A percentile compares a stretch with the other conserved stretches of the same genome.
Conservation (phyloP, 1,284 basidiomycete species). For the Cutaneotrichosporon spelunceum region DNA sequence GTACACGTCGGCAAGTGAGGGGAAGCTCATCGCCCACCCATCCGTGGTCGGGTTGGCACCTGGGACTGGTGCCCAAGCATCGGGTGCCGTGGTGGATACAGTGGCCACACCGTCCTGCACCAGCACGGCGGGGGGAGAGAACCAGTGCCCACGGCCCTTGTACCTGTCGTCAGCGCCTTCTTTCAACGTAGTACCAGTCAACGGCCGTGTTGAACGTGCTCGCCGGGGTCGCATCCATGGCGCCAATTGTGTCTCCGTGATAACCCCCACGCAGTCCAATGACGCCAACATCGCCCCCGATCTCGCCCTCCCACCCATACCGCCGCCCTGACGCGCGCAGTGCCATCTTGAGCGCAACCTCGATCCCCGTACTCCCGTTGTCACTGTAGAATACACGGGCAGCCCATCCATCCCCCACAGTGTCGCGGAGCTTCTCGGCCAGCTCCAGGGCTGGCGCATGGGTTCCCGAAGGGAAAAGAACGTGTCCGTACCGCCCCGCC, state of each 20-base stretch:
- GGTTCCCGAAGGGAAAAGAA: conserved; percentile 87
- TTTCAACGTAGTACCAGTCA: conserved; percentile 63
- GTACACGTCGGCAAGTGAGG: conserved; percentile 66
- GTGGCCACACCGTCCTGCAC: conserved; percentile 63
- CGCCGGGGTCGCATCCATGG: conserved; percentile 88
- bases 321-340: conserved; percentile 66
- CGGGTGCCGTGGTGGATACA: conserved; percentile 57
- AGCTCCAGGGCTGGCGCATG: conserved; percentile 73
- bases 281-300: conserved; percentile 62
- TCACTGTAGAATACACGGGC: conserved; percentile 88
- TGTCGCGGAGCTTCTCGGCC: conserved; percentile 43
- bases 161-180: conserved; percentile 53
- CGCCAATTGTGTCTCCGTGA: conserved; percentile 96
- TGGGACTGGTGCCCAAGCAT: conserved; percentile 39
- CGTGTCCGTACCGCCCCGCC: conserved; percentile 91
- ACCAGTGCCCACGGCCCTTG: conserved; percentile 85
- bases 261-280: conserved; percentile 90
- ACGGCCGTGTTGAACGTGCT: conserved; percentile 79
- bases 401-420: conserved; percentile 76
- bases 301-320: conserved; percentile 49
- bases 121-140: conserved; percentile 77
- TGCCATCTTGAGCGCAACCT: conserved; percentile 96
- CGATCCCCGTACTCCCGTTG: conserved; percentile 93
- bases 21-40: conserved; percentile 46
- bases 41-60: conserved; percentile 14